Evolutionary conservation across 257 asterid species (phyloP).

Genomic region (Solanum medicagineum): DNA sequence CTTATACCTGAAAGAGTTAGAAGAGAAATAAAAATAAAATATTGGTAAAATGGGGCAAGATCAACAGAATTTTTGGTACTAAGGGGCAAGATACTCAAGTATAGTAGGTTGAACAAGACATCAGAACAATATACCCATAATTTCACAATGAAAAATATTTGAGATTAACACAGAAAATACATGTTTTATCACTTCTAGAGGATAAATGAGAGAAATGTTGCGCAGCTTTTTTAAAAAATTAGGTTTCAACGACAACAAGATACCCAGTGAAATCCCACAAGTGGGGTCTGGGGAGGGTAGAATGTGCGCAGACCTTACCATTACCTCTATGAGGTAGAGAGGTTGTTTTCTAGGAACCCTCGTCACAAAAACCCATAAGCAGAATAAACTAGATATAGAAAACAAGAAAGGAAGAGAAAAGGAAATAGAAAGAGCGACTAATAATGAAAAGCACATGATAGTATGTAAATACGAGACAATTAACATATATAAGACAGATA

Average conservation of each 20-base stretch:
- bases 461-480: no score
- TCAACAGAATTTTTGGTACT: not conserved
- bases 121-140: not conserved
- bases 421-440: no score
- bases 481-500: no score
- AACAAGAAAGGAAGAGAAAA: no score
- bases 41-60: not conserved
- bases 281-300: no score
- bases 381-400: no score
- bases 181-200: not conserved
- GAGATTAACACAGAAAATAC: not conserved
- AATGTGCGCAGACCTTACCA: no score
- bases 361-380: no score
- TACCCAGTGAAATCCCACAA: no score
- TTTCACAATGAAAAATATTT: not conserved
- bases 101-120: not conserved
- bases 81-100: not conserved
- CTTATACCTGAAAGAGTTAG: constrained; percentile 46
- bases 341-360: no score
- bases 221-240: not conserved
- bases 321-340: no score
- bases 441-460: no score
- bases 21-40: not conserved
- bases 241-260: not conserved
- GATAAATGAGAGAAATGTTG: not conserved